phyloP scores from a whole-genome alignment of 176 grass and related monocot genomes.

The Eleusine coracana region DNA sequence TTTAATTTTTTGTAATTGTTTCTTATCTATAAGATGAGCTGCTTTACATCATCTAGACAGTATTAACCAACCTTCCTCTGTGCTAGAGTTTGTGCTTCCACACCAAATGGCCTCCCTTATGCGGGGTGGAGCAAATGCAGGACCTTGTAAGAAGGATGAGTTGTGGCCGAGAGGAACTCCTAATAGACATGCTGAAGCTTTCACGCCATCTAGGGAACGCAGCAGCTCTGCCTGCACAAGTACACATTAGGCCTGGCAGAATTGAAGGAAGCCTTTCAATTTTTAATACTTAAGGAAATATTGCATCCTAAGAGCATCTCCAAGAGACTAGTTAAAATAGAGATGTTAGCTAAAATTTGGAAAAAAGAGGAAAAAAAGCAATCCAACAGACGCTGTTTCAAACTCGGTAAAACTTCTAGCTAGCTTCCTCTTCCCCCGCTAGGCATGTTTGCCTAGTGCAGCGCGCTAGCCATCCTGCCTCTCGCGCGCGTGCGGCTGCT shows the following conservation, averaged over 20 bases:
- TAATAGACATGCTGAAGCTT: constrained; percentile 77
- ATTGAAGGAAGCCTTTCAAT: neutral
- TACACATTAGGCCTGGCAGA: neutral
- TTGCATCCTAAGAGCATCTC: neutral
- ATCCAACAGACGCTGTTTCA: no score
- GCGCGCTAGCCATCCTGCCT: no score
- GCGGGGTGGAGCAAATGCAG: constrained; percentile 94
- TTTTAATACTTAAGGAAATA: constrained; percentile 11
- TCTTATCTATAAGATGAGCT: neutral
- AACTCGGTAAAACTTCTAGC: no score
- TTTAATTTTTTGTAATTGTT: neutral
- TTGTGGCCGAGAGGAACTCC: constrained; percentile 96
- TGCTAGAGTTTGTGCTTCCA: constrained; percentile 94
- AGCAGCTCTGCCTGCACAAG: constrained; percentile 71
- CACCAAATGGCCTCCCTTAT: constrained; percentile 99
- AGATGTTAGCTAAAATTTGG: no score
- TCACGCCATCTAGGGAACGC: constrained; percentile 69
- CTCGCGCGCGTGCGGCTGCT: no score
- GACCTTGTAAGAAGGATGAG: constrained; percentile 95
- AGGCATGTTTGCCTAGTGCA: no score
- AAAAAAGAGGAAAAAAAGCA: no score
- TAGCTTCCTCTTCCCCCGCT: no score
- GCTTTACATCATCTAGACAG: neutral
- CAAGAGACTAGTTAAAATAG: no score
- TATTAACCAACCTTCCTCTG: constrained; percentile 67